Base-by-base conservation (phyloP, 139 green algal species). In the Eudorina sp. region DNA sequence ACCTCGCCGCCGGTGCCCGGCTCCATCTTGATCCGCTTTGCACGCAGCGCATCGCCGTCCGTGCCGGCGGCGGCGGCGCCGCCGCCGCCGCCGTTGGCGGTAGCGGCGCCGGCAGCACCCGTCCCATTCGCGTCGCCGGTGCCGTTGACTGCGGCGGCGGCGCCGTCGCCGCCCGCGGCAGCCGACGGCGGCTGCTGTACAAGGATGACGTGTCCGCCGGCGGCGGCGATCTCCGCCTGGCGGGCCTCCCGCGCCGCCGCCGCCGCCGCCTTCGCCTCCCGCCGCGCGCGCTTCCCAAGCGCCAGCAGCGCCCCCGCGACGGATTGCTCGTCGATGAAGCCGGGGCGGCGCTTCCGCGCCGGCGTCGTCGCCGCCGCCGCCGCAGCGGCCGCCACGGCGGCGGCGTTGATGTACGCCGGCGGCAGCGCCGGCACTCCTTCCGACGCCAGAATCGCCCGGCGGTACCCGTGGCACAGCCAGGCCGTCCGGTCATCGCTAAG, bases 391-490 rank as follows among this genome's bases (percentile, higher is more conserved):
- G 81, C 81, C 40, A 19, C 58, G 43, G 81, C 81, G 60, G 81
- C 81, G 45, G 62, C 46, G 45, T 14, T 53, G 2, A 87, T 34
- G 60, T 66, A 79, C 41, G 81, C 27, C 16, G 81, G 41, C 29
- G 80, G 80, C 29, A 78, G 60, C 64, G 36, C 21, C n/a, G 81
- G 81, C 40, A 87, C 69, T 45, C 81, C 81, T 19, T 79, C 45
- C 45, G 81, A 78, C n/a, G 81, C 62, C 64, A 78, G 19, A 48
- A 87, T 87, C 38, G 45, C 23, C 18, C 81, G 81, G 11, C 81
- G 62, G 81, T 87, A 87, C 43, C 81, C 81, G 66, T 87, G 81
- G 46, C 81, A 87, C 45, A 87, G 60, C 81, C 81, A 87, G 3
- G 81, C 81, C 0, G 64, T 78, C 7, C 81, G 60, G 60, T 87